Evolutionary conservation across 2,329 filamentous ascomycete species (phyloP).

Genomic region (Apiospora kogelbergensis): DNA sequence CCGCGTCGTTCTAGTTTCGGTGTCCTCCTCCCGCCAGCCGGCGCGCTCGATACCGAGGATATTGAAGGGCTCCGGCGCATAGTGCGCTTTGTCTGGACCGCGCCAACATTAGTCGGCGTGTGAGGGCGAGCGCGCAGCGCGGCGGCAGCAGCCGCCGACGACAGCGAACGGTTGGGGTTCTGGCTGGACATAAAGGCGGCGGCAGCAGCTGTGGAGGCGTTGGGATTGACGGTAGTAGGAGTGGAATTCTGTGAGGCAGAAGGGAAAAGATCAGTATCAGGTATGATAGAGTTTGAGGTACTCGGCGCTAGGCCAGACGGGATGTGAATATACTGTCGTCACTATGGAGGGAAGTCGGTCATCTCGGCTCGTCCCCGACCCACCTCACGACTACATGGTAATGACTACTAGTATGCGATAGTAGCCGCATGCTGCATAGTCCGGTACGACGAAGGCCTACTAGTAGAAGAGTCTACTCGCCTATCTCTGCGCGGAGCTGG

Average conservation of each 20-base stretch:
- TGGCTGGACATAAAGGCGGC: slow-evolving; percentile 71
- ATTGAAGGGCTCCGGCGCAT: slow-evolving; percentile 69
- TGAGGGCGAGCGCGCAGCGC: slow-evolving; percentile 77
- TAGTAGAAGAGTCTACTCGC: background rate
- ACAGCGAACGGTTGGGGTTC: slow-evolving; percentile 63
- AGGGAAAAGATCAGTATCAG: slow-evolving; percentile 18
- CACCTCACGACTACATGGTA: background rate
- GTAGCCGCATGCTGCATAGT: background rate
- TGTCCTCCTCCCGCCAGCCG: slow-evolving; percentile 41
- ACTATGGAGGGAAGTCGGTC: slow-evolving; percentile 2
- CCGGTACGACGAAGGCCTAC: background rate
- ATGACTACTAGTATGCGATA: background rate
- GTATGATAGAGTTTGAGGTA: background rate
- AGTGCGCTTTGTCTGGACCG: slow-evolving; percentile 86
- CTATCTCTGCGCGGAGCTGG: background rate
- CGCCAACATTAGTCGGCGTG: slow-evolving; percentile 75
- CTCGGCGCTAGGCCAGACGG: background rate
- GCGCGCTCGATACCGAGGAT: slow-evolving; percentile 60
- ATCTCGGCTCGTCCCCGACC: background rate
- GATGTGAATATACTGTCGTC: slow-evolving; percentile 7
- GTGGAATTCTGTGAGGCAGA: slow-evolving; percentile 55
- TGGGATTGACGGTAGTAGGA: slow-evolving; percentile 64
- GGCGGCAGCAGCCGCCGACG: slow-evolving; percentile 82
- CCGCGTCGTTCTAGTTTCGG: slow-evolving; percentile 60
- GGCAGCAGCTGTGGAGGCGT: slow-evolving; percentile 76